Evolutionary conservation across 2,329 filamentous ascomycete genomes (phyloP).

Genomic region (Aspergillaceae sp.): DNA sequence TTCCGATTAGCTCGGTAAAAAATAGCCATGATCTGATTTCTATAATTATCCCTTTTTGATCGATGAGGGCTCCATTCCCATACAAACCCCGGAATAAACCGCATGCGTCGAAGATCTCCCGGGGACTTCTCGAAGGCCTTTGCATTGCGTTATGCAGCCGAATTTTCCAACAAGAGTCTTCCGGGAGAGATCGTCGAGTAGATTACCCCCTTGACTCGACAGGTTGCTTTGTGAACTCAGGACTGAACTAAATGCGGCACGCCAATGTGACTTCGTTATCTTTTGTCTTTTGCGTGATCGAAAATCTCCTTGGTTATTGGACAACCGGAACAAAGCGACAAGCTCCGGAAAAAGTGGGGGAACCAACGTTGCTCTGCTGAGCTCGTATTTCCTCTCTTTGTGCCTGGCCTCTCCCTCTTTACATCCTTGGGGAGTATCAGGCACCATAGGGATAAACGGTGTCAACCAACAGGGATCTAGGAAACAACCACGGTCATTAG

Average conservation of each 20-base stretch:
- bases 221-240: neutral
- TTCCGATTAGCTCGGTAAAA: neutral
- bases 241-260: neutral
- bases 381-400: neutral
- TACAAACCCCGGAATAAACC: neutral
- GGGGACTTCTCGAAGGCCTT: neutral
- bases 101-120: neutral
- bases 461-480: neutral
- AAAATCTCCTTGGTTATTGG: neutral
- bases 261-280: neutral
- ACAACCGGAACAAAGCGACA: neutral
- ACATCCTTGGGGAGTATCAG: neutral
- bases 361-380: too few relatives aligned
- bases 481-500: neutral
- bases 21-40: constrained; percentile 3
- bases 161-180: neutral
- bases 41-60: constrained; percentile 10
- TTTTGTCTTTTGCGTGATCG: neutral
- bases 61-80: too few relatives aligned
- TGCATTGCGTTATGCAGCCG: neutral
- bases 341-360: too few relatives aligned
- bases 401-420: neutral
- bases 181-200: too few relatives aligned
- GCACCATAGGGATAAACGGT: neutral
- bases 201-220: neutral